phyloP scores from a whole-genome alignment of 495 filamentous ascomycete genomes.

The Aspergillus bertholletiae region DNA sequence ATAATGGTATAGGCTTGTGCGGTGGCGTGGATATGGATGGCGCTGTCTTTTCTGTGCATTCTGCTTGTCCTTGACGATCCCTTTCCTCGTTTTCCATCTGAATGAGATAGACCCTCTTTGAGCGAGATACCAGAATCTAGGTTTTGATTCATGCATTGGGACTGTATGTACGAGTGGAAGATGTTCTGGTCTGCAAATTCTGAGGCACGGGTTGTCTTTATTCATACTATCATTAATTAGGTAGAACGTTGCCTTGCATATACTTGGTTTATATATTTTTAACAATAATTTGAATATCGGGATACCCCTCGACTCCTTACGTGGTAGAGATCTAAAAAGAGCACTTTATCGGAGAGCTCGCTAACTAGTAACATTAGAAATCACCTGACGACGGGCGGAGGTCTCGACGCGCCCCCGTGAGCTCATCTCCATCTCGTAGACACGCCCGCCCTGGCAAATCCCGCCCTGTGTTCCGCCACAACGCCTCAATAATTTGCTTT shows the following conservation, averaged over 20 bases:
- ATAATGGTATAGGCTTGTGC: constrained; percentile 26
- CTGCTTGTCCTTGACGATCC: constrained; percentile 27
- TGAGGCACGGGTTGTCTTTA: constrained; percentile 9
- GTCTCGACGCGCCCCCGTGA: constrained; percentile 38
- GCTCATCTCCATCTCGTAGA: constrained; percentile 32
- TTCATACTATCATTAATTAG: constrained; percentile 2
- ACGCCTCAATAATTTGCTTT: neutral
- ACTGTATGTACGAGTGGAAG: neutral
- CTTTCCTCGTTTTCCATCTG: constrained; percentile 30
- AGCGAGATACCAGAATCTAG: constrained; percentile 47
- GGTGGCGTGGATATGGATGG: constrained; percentile 40
- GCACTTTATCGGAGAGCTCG: constrained; percentile 9
- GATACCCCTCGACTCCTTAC: neutral
- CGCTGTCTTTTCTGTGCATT: constrained; percentile 37
- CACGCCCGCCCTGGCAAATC: constrained; percentile 8
- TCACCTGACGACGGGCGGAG: constrained; percentile 32
- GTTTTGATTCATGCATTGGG: constrained; percentile 13
- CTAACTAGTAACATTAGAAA: constrained; percentile 10
- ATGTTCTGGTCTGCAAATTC: neutral
- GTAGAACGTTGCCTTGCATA: neutral
- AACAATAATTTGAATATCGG: neutral
- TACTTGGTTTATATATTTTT: neutral
- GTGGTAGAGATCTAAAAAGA: neutral
- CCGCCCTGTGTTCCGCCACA: neutral
- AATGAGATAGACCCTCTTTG: constrained; percentile 44